Evolutionary conservation across 768 basidiomycete species (phyloP), one percentile per base, ranked within the genome.

Genomic region (Rhodotorula paludigena): DNA sequence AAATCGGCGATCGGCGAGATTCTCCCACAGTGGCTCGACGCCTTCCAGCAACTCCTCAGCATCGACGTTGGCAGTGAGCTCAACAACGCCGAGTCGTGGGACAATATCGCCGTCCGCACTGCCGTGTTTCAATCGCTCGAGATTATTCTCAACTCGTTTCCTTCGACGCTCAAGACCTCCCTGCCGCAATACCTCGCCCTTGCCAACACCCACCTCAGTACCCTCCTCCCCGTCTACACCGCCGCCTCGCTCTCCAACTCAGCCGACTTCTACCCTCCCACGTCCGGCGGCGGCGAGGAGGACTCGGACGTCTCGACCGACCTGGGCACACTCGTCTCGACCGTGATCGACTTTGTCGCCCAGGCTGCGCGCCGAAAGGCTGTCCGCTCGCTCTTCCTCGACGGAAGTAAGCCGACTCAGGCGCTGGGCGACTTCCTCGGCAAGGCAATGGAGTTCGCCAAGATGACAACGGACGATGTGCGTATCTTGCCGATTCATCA

Each of bases 41-140:
- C 90, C 1, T 92, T 97, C 81, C 85, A 85, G 69, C 84, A 86
- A 23, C 81, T 97, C 21, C 81, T 97, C 32, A 82, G 80, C 57
- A 78, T 84, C 30, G 85, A 90, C 76, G 84, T 87, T 1, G 78
- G 81, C 30, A 78, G 80, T 59, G 92, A 93, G 74, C 81, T 88
- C 7, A 15, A 11, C 9, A 20, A 76, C 81, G 23, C 55, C 25
- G 33, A 44, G 15, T 77, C 81, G 30, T 97, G 93, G 92, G 90
- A 94, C 77, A 85, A 84, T 11, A 78, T 99, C 15, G 81, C 86
- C 11, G 82, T 97, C 60, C 83, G 88, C 56, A 85, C 87, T 48
- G 89, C 97, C 76, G 82, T 94, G 54, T 94, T 90, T 81, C 74
- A 94, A 90, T 86, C 91, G 2, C 82, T 97, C 35, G 88, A 89